These are phyloP conservation scores for Nemania sp. DNA, from an alignment of 2,329 filamentous ascomycete species.

Conservation along the genomic window DNA sequence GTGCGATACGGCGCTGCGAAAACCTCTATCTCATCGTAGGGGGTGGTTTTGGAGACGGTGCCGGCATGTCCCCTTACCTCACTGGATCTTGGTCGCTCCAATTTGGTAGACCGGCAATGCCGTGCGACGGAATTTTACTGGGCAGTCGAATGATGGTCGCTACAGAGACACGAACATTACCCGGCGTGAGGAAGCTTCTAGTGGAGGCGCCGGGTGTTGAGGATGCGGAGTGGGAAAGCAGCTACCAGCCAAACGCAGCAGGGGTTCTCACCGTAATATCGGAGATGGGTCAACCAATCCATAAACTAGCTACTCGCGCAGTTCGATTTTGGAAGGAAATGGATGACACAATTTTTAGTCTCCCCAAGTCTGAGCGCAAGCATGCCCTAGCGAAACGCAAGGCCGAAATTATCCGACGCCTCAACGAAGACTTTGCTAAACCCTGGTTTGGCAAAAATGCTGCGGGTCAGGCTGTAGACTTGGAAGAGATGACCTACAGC, in stretches of 20 bases:
- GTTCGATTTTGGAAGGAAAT: slow-evolving; percentile 98
- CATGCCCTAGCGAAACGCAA: slow-evolving; percentile 88
- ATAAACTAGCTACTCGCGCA: slow-evolving; percentile 96
- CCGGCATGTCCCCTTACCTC: slow-evolving; percentile 92
- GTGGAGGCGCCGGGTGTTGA: slow-evolving; percentile 84
- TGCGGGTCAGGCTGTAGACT: slow-evolving; percentile 80
- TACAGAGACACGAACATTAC: slow-evolving; percentile 89
- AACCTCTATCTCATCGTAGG: slow-evolving; percentile 91
- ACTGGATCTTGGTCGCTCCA: slow-evolving; percentile 88
- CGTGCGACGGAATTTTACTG: slow-evolving; percentile 90
- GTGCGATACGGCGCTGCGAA: slow-evolving; percentile 81
- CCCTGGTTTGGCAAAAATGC: slow-evolving; percentile 94
- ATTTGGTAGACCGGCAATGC: slow-evolving; percentile 88
- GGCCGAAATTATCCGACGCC: slow-evolving; percentile 91
- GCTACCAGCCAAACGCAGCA: slow-evolving; percentile 77
- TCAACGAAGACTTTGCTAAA: slow-evolving; percentile 96
- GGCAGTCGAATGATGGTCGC: slow-evolving; percentile 94
- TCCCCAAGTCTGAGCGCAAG: slow-evolving; percentile 93
- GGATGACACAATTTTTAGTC: slow-evolving; percentile 96
- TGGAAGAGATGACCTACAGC: slow-evolving; percentile 95
- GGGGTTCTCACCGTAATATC: slow-evolving; percentile 96
- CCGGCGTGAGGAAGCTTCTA: slow-evolving; percentile 88
- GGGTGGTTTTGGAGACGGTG: slow-evolving; percentile 87
- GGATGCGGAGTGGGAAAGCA: slow-evolving; percentile 88
- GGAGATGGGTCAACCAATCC: slow-evolving; percentile 99